phyloP scores from a whole-genome alignment of 78 protist genomes.

The Dictyostelium citrinum region DNA sequence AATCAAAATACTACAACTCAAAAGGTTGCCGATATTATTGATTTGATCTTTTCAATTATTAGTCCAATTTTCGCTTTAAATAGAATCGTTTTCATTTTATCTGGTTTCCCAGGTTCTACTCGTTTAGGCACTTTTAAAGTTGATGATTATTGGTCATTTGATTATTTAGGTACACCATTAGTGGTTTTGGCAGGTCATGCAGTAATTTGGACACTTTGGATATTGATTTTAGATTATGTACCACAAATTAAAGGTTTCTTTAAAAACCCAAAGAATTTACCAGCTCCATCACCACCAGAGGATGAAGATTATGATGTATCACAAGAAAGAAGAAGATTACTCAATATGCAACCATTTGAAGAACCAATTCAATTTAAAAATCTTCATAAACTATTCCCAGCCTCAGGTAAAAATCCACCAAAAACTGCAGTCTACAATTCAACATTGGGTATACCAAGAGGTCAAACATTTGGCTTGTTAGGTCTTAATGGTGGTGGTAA shows the following conservation, averaged over 20 bases:
- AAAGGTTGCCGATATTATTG: not conserved
- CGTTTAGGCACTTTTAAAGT: conserved; percentile 13
- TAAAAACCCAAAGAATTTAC: conserved; percentile 8
- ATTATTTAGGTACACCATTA: conserved; percentile 20
- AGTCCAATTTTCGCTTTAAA: conserved; percentile 7
- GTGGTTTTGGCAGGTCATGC: conserved; percentile 1
- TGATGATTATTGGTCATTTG: conserved; percentile 1
- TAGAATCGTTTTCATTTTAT: not conserved
- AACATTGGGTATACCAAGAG: conserved; percentile 17
- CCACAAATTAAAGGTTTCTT: conserved; percentile 1
- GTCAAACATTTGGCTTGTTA: conserved; percentile 32
- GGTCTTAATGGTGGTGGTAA: conserved; percentile 96
- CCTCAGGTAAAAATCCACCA: not conserved
- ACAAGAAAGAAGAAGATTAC: conserved; percentile 10
- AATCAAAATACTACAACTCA: not conserved
- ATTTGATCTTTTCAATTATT: not conserved
- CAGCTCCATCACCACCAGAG: conserved; percentile 32
- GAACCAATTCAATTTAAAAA: not conserved
- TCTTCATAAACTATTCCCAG: conserved; percentile 25
- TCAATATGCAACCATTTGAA: not conserved
- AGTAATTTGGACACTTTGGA: conserved; percentile 20
- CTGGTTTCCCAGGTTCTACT: conserved; percentile 23
- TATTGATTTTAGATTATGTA: conserved; percentile 13
- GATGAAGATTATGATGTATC: conserved; percentile 54
- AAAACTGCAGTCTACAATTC: conserved; percentile 35